Conservation (phyloP, 768 basidiomycete genomes). For the Xerocomellus chrysenteron region DNA sequence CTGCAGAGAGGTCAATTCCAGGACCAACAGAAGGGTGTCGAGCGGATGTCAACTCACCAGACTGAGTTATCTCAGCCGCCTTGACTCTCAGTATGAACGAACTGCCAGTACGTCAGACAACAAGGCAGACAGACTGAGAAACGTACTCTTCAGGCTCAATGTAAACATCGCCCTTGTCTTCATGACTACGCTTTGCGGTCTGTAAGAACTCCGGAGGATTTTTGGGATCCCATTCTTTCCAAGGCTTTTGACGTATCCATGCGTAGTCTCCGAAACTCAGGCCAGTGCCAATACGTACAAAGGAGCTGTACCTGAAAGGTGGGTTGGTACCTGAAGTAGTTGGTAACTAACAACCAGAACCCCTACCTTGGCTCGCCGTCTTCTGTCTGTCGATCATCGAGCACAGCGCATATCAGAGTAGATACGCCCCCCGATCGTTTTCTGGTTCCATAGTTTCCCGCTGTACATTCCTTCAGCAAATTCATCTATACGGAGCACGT, state of each 20-base stretch:
- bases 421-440: constrained; percentile 87
- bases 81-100: constrained; percentile 94
- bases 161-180: constrained; percentile 90
- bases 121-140: not conserved
- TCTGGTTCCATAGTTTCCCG: constrained; percentile 85
- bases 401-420: constrained; percentile 83
- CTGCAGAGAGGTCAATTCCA: constrained; percentile 36
- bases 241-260: constrained; percentile 79
- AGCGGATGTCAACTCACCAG: constrained; percentile 48
- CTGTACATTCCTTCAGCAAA: constrained; percentile 37
- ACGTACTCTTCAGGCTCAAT: constrained; percentile 84
- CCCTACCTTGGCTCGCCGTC: constrained; percentile 61
- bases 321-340: not conserved
- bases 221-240: constrained; percentile 78
- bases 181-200: constrained; percentile 57
- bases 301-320: constrained; percentile 68
- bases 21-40: too few relatives aligned
- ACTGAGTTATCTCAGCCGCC: constrained; percentile 82
- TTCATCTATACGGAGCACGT: not conserved
- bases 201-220: constrained; percentile 68
- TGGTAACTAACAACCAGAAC: not conserved
- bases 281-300: constrained; percentile 90
- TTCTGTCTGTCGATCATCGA: constrained; percentile 63
- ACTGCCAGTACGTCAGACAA: constrained; percentile 39
- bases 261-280: constrained; percentile 83